Conservation (phyloP, 2,329 filamentous ascomycete species). For the Colletotrichum zoysiae region DNA sequence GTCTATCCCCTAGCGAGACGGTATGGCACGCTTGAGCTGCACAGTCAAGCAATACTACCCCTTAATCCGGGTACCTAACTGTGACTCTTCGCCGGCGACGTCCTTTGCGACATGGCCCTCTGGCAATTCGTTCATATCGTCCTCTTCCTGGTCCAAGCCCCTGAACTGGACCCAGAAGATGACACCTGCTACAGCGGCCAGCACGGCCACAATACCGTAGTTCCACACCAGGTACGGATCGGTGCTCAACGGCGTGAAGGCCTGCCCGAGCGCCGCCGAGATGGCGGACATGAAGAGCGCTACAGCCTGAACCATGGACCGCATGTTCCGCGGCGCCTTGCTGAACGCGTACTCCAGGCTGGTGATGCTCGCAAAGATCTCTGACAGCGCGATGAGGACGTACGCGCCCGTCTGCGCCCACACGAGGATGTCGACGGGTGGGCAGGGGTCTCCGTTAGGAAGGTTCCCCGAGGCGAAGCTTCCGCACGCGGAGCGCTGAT, state of each 20-base stretch:
- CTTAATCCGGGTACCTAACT: neutral
- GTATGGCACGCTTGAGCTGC: neutral
- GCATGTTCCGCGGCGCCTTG: conserved; percentile 83
- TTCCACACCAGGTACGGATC: conserved; percentile 82
- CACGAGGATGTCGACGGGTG: conserved; percentile 70
- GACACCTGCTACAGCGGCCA: conserved; percentile 72
- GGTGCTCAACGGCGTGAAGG: conserved; percentile 53
- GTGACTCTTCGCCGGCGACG: neutral
- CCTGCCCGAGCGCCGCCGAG: conserved; percentile 76
- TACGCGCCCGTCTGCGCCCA: conserved; percentile 68
- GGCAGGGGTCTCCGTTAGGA: conserved; percentile 49
- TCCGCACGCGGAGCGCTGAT: conserved; percentile 72
- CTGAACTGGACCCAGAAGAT: conserved; percentile 78
- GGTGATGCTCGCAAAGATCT: conserved; percentile 64
- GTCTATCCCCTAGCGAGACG: neutral
- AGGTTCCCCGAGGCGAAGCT: conserved; percentile 49
- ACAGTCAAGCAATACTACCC: neutral
- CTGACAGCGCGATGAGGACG: conserved; percentile 61
- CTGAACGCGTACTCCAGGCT: conserved; percentile 81
- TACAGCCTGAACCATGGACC: conserved; percentile 76
- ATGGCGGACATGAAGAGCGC: conserved; percentile 78
- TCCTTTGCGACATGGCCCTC: conserved; percentile 46
- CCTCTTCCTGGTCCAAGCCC: conserved; percentile 73
- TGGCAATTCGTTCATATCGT: conserved; percentile 72
- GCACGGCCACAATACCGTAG: conserved; percentile 75